Evolutionary conservation across 805 yeast species (phyloP), one percentile per base, ranked within the genome.

Genomic region (Blastobotrys muscicola): DNA sequence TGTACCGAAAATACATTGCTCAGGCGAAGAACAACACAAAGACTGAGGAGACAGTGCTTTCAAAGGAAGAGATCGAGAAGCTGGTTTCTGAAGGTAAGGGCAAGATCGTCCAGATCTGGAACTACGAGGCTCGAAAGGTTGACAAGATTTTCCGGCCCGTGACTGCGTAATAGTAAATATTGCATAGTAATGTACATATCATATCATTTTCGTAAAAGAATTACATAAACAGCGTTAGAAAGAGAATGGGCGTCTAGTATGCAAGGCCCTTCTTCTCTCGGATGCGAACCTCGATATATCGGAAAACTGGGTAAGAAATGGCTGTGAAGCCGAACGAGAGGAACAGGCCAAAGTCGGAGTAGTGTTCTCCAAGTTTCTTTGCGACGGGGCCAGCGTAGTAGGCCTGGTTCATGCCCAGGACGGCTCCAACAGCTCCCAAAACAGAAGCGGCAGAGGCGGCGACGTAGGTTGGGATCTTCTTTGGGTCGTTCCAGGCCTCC

Each of bases 331-430:
- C 92, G 75, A 82, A 74, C 10, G 82, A 69, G 32, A 85, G 59
- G 78, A 89, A 83, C 75, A 81, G 78, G 16, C 92, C 96, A 34
- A 86, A 59, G 59, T 86, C 95, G 13, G 86, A 94, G 44, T 84
- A 87, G 48, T 61, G 60, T 4, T 70, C 78, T 14, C 94, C 94
- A 11, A 82, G 65, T 3, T 67, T 53, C 26, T 60, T 61, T 9
- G 94, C 94, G 8, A 85, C 52, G 0, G 85, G 85, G 0, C 95
- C 96, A 5, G 73, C 68, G 71, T 82, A 86, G 62, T 86, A 86
- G 5, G 78, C 82, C 60, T 86, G 96, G 20, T 83, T 72, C 96
- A 86, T 86, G 5, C 95, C 94, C 14, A 85, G 65, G 2, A 82
- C 85, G 0, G 85, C 94, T 38, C 94, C 95, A 0, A 76, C 82